Percentiles rank a stretch among this genome's conserved stretches.
Evolutionary conservation across 1,284 basidiomycete genomes (phyloP).

Genomic region (Acaromyces ingoldii): DNA sequence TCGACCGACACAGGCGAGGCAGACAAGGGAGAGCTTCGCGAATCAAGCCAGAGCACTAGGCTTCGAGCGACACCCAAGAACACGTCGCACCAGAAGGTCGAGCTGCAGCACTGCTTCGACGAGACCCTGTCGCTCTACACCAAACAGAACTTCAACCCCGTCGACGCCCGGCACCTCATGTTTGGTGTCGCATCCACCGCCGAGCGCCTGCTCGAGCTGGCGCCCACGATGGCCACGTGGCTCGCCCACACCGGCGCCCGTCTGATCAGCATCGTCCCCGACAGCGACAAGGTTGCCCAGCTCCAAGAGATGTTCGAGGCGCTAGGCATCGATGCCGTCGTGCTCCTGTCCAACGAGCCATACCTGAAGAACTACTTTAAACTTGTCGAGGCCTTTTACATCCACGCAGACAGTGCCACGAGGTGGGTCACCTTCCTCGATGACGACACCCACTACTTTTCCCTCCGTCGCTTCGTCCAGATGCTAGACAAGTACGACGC

Average conservation of each 20-base stretch:
- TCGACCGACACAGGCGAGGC: no score
- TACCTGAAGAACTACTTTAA: conserved; percentile 5
- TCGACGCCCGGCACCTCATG: neutral
- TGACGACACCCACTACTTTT: conserved; percentile 10
- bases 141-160: neutral
- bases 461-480: neutral
- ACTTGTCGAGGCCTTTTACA: neutral
- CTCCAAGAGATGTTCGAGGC: neutral
- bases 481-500: conserved; percentile 5
- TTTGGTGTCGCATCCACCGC: conserved; percentile 4
- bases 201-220: conserved; percentile 3
- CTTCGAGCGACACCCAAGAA: no score
- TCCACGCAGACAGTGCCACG: neutral
- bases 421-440: conserved; percentile 5
- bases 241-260: conserved; percentile 2
- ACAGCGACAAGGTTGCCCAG: neutral
- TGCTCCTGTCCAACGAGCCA: conserved; percentile 3
- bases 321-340: neutral
- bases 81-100: no score
- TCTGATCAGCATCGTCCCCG: conserved; percentile 4
- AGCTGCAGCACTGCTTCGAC: neutral
- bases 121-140: neutral
- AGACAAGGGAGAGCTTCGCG: no score
- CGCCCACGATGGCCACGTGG: neutral
- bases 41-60: no score